Evolutionary conservation across 208 protist genomes (phyloP).

Genomic region (Crithidia mellificae): DNA sequence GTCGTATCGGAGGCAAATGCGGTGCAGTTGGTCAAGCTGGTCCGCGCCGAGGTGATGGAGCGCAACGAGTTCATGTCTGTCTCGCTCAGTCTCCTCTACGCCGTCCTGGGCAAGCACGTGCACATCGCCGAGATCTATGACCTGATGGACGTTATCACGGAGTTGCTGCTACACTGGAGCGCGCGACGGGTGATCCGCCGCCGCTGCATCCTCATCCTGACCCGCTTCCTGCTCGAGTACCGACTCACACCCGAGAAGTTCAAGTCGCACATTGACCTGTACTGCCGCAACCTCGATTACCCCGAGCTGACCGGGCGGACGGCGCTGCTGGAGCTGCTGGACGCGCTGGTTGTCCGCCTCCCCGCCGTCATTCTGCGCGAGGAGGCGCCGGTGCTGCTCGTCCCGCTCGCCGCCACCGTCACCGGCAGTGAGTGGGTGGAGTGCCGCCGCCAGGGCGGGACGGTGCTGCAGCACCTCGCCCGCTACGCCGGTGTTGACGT

Average conservation of each 20-base stretch:
- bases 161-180: conserved; percentile 82
- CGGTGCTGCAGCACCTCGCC: conserved; percentile 66
- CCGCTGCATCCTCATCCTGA: conserved; percentile 74
- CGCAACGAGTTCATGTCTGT: conserved; percentile 82
- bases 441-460: conserved; percentile 52
- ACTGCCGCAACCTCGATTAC: conserved; percentile 87
- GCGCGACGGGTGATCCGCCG: conserved; percentile 65
- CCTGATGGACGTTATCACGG: conserved; percentile 84
- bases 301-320: conserved; percentile 73
- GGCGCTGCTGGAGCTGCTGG: conserved; percentile 83
- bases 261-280: conserved; percentile 85
- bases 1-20: conserved; percentile 64
- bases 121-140: conserved; percentile 90
- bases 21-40: conserved; percentile 57
- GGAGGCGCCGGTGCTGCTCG: conserved; percentile 76
- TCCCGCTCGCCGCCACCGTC: conserved; percentile 72
- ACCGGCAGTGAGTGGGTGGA: conserved; percentile 65
- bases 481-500: conserved; percentile 76
- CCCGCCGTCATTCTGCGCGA: conserved; percentile 76
- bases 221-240: conserved; percentile 92
- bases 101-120: conserved; percentile 86
- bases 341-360: conserved; percentile 66
- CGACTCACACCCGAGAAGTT: conserved; percentile 88
- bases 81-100: conserved; percentile 80
- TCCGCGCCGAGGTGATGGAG: conserved; percentile 78